Evolutionary conservation across 495 filamentous ascomycete genomes (phyloP).

Genomic region (Pseudomonodictys pantanalensis): DNA sequence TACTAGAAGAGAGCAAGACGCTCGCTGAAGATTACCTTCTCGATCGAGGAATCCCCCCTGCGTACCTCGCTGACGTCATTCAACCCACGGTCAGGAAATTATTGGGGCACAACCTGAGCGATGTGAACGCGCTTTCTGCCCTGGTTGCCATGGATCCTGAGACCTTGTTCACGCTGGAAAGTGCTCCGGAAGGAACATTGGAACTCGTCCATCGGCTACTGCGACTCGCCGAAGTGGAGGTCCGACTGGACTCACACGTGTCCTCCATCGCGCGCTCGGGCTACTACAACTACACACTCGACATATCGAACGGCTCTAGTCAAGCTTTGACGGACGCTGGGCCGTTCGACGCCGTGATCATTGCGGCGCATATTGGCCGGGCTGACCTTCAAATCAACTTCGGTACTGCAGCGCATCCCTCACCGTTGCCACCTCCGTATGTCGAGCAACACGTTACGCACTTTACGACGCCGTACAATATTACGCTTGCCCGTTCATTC

Average conservation of each 20-base stretch:
- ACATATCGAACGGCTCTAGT: constrained; percentile 2
- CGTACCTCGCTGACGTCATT: background rate
- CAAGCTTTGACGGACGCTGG: background rate
- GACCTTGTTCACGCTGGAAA: background rate
- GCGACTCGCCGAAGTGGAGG: constrained; percentile 7
- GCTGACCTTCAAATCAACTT: constrained; percentile 10
- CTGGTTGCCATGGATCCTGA: constrained; percentile 14
- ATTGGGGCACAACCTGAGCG: constrained; percentile 10
- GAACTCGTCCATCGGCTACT: constrained; percentile 10
- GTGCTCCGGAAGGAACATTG: background rate
- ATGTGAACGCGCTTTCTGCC: constrained; percentile 7
- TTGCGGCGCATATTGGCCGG: constrained; percentile 7
- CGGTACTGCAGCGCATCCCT: background rate
- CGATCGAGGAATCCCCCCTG: background rate
- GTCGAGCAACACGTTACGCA: constrained; percentile 12
- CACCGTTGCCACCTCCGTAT: constrained; percentile 1
- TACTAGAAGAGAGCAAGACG: constrained; percentile 8
- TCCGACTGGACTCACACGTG: background rate
- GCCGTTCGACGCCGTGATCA: constrained; percentile 3
- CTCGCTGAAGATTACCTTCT: constrained; percentile 6
- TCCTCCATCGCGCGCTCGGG: too few species aligned
- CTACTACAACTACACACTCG: constrained; percentile 1
- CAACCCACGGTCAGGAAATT: constrained; percentile 7
- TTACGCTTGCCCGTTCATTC: constrained; percentile 2
- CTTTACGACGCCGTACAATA: background rate